Conservation (phyloP, 768 basidiomycete genomes). For the Lactarius tabidus region DNA sequence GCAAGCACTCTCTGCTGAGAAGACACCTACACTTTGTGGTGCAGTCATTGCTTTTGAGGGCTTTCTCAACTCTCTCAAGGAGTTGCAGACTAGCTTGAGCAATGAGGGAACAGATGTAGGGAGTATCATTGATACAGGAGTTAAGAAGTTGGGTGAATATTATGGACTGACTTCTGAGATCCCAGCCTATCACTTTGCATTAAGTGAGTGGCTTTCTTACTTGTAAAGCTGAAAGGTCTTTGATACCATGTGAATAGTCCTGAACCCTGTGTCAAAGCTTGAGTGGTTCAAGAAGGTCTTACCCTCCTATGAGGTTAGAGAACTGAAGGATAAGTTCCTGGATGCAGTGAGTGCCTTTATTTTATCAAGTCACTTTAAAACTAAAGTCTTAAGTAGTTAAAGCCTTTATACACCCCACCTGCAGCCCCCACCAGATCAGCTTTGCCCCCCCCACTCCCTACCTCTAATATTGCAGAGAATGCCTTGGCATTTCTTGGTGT, state of each 20-base stretch:
- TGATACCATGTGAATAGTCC: background rate
- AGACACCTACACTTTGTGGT: too few relatives aligned
- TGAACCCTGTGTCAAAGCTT: background rate
- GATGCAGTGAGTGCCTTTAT: background rate
- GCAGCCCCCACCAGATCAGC: too few relatives aligned
- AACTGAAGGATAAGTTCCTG: background rate
- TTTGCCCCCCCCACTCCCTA: too few relatives aligned
- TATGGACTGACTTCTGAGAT: background rate
- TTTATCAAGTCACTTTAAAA: too few relatives aligned
- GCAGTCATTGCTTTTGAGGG: too few relatives aligned
- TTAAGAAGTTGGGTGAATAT: background rate
- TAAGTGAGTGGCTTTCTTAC: background rate
- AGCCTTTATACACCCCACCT: too few relatives aligned
- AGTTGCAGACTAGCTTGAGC: accelerated
- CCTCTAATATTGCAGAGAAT: too few relatives aligned
- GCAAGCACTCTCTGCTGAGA: too few relatives aligned
- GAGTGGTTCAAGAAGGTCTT: background rate
- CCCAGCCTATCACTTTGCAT: background rate
- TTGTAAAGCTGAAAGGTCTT: background rate
- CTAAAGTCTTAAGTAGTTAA: too few relatives aligned
- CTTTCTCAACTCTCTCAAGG: background rate
- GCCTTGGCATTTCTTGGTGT: too few relatives aligned
- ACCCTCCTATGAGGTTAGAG: background rate
- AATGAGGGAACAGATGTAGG: background rate
- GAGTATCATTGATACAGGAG: background rate